A percentile compares a stretch with the other conserved stretches of the same genome.
Evolutionary conservation across 2,329 filamentous ascomycete genomes (phyloP).

Genomic region (Phoma sp.): DNA sequence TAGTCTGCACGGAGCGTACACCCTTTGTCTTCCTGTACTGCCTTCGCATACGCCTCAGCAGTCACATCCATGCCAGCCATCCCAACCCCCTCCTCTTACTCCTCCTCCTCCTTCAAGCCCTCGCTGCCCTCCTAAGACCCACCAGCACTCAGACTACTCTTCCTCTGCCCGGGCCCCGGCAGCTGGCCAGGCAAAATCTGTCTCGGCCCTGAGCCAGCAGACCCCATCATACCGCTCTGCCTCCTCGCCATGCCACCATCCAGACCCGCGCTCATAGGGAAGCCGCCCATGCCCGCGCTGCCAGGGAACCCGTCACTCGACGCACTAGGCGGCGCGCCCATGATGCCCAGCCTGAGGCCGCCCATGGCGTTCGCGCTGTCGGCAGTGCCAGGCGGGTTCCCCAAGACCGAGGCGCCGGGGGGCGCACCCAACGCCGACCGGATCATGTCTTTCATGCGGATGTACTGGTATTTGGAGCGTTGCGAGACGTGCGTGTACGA

Average conservation of each 20-base stretch:
- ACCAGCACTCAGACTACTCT: constrained; percentile 40
- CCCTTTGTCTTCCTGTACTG: too few species aligned
- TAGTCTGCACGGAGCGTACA: too few species aligned
- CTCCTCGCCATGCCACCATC: constrained; percentile 23
- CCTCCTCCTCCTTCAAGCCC: too few species aligned
- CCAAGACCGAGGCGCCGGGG: constrained; percentile 35
- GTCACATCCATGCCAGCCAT: too few species aligned
- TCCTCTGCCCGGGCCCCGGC: constrained; percentile 24
- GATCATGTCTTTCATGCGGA: constrained; percentile 69
- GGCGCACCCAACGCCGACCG: constrained; percentile 61
- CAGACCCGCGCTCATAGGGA: constrained; percentile 41
- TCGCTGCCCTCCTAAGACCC: constrained; percentile 10
- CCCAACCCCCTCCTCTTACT: too few species aligned
- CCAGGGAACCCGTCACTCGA: constrained; percentile 40
- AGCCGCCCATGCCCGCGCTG: constrained; percentile 35
- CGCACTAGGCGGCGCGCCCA: constrained; percentile 41
- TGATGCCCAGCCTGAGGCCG: constrained; percentile 37
- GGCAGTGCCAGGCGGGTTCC: constrained; percentile 24
- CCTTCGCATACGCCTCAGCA: too few species aligned
- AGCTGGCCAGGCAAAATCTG: neutral
- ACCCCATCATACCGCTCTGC: neutral
- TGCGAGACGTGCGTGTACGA: constrained; percentile 64
- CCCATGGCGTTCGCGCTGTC: constrained; percentile 23
- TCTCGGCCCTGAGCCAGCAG: neutral
- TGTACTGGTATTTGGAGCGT: constrained; percentile 62